These are phyloP conservation scores for Bolboschoenoplectus hybrid DNA, from an alignment of 202 grass and related monocot genomes.

Conservation along the genomic window DNA sequence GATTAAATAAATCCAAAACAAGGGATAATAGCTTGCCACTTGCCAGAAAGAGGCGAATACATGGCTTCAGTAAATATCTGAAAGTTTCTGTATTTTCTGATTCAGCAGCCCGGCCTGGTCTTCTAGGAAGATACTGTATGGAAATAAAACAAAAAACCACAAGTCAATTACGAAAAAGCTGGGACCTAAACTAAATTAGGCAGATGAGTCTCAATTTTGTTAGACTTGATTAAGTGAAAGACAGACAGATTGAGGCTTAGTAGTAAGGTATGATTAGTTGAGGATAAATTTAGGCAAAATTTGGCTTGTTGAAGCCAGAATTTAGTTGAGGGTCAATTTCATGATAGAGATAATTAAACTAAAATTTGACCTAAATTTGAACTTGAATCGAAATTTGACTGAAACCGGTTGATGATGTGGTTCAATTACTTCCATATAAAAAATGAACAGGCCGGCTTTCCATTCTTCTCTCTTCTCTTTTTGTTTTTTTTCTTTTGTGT, in stretches of 20 bases:
- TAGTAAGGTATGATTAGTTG: background rate
- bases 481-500: background rate
- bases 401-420: background rate
- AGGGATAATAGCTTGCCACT: slow-evolving; percentile 27
- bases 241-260: background rate
- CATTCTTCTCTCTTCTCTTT: background rate
- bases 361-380: background rate
- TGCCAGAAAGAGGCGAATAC: slow-evolving; percentile 27
- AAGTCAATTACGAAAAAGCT: background rate
- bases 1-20: slow-evolving; percentile 39
- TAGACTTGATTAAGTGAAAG: background rate
- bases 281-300: background rate
- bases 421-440: background rate
- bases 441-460: background rate
- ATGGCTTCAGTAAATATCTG: slow-evolving; percentile 38
- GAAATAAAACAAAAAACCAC: slow-evolving; percentile 17
- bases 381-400: background rate
- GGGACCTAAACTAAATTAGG: slow-evolving; percentile 18
- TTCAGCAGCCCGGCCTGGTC: slow-evolving; percentile 3
- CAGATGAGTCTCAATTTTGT: background rate
- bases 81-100: slow-evolving; percentile 23
- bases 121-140: slow-evolving; percentile 34
- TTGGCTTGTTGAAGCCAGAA: background rate
- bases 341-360: background rate
- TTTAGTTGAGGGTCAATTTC: background rate